Base-by-base conservation (phyloP, 805 yeast genomes). In the Hanseniaspora pseudoguilliermondii region DNA sequence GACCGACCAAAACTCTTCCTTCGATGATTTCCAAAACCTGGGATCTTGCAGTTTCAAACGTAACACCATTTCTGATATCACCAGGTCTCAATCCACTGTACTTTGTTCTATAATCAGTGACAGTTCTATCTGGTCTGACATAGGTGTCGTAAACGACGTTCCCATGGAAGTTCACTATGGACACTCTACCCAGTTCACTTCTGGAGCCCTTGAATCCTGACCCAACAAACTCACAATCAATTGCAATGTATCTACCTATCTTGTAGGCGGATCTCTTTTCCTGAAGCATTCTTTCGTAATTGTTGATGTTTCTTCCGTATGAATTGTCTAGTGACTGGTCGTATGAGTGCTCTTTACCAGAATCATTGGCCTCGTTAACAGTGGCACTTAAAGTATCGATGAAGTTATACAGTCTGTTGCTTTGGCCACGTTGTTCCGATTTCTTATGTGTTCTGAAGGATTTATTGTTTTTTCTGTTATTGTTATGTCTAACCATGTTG, bases 201-300 rank as follows among this genome's bases (percentile, higher is more conserved):
- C 75, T 79, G 10, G 65, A 58, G 6, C 95, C 95, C 10, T 81
- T 82, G 5, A 77, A 78, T 0, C 96, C 96, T 2, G 85, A 83
- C 11, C 96, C 96, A 2, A 90, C 97, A 73, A 90, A 89, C 63
- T 90, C 97, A 71, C 97, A 89, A 69, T 90, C 97, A 59, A 90
- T 79, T 1, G 96, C 87, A 2, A 89, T 58, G 61, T 77, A 89
- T 62, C 78, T 84, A 1, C 96, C 96, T 0, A 81, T 71, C 46
- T 76, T 75, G 52, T 66, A 69, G 18, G 34, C 20, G 13, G 46
- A n/a, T 15, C 40, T 38, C 15, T n/a, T 29, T 20, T 53, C 47
- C 13, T 36, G 18, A 5, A n/a, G 29, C 56, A 53, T 53, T 15
- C 27, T 23, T 4, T 18, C n/a, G n/a, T 20, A 53, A 21, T 53